Evolutionary conservation across 164 flowering plant species (phyloP).

Genomic region (Macadamia integrifolia): DNA sequence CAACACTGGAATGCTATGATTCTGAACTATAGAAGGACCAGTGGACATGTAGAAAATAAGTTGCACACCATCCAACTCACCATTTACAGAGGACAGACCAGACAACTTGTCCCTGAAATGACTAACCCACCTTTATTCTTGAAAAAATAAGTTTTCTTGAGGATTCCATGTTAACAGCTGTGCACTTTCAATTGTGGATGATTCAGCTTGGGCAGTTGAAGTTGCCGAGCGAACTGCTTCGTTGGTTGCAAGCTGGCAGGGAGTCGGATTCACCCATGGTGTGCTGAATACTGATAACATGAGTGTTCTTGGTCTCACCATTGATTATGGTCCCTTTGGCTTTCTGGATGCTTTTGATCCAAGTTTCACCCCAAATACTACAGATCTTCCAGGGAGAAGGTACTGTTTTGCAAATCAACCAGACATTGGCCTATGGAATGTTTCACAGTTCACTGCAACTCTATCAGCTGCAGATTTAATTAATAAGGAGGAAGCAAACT

Average conservation of each 20-base stretch:
- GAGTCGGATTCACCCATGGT: conserved; percentile 98
- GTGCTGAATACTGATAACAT: conserved; percentile 96
- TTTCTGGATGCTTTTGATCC: conserved; percentile 99
- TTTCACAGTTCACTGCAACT: conserved; percentile 78
- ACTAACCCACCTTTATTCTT: too few species aligned
- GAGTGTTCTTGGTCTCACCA: conserved; percentile 94
- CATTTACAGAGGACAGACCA: too few species aligned
- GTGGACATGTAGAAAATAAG: too few species aligned
- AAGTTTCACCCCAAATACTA: conserved; percentile 93
- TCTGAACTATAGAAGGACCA: too few species aligned
- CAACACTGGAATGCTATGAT: too few species aligned
- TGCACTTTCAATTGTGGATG: conserved; percentile 7
- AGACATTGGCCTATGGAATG: conserved; percentile 93
- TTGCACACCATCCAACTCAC: too few species aligned
- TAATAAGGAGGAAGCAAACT: conserved; percentile 75
- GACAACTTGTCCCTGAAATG: too few species aligned
- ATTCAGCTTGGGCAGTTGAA: conserved; percentile 92
- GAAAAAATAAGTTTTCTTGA: neutral
- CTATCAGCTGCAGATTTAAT: conserved; percentile 73
- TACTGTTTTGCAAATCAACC: conserved; percentile 99
- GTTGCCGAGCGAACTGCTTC: conserved; percentile 96
- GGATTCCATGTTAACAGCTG: conserved; percentile 3
- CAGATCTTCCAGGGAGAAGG: conserved; percentile 98
- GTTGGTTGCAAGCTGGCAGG: conserved; percentile 94
- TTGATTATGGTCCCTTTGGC: conserved; percentile 99